Base-by-base conservation (phyloP, 768 basidiomycete genomes). In the Pulveroboletus ravenelii region DNA sequence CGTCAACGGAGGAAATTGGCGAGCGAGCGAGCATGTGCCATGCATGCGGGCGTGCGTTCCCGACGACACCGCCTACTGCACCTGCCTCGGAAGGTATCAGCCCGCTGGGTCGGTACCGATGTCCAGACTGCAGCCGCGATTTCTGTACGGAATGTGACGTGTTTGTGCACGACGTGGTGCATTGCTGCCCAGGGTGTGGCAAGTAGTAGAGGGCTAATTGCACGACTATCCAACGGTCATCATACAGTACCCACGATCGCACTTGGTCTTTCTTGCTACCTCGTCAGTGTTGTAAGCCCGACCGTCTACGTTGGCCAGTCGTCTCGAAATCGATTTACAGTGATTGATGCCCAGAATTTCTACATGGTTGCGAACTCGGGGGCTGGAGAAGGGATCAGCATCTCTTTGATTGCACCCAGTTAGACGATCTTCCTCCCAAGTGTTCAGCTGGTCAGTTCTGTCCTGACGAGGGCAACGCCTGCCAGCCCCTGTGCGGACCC, bases 101-200 rank as follows among this genome's bases (percentile, higher is more conserved):
- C 57, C 82, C 89, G 1, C 72, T 89, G 6, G 89, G 93, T 15
- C 78, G 95, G 31, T 99, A 98, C 67, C 78, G 84, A 46, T 97
- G 96, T 68, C 84, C 86, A 3, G 87, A 89, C 20, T 98, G 96
- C 71, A 60, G 68, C 3, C 72, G 87, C 44, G 87, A 96, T 64
- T 99, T 97, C 63, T 98, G 96, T 65, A 79, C 84, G 23, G 94
- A 98, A 43, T 99, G 96, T 64, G 96, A 99, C 70, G 80, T 95
- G 17, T 96, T 97, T 62, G 84, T 97, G 5, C 96, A 98, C 60
- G 91, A 95, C 54, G 92, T 93, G 18, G 75, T 97, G 17, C 95
- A 97, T 63, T 92, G 89, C 52, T 99, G 95, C 73, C 93, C 95
- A 0, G 89, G 87, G 10, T 91, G 88, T 56, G 85, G 85, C 44